phyloP scores from a whole-genome alignment of 495 filamentous ascomycete genomes.

The Astrocystis sublimbata region DNA sequence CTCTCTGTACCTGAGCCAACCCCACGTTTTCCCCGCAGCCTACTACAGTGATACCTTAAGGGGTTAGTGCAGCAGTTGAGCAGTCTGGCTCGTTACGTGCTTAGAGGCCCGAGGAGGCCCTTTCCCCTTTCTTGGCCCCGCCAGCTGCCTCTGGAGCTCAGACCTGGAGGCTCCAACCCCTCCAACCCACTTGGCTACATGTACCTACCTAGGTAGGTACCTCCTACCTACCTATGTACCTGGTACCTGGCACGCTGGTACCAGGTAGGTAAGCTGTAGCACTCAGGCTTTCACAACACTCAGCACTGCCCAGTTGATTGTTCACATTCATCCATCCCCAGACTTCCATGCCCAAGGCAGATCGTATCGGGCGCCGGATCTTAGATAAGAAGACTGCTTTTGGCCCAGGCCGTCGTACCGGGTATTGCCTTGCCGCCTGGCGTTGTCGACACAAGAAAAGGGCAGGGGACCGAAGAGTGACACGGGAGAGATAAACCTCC shows the following conservation, averaged over 20 bases:
- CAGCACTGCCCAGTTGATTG: not conserved
- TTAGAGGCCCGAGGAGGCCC: not conserved
- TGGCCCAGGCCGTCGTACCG: not conserved
- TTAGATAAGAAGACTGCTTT: not conserved
- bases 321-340: not conserved
- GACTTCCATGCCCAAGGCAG: not conserved
- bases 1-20: not conserved
- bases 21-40: slow-evolving; percentile 1
- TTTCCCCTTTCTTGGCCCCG: not conserved
- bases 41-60: no score
- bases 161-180: no score
- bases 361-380: not conserved
- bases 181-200: no score
- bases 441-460: not conserved
- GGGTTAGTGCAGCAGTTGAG: no score
- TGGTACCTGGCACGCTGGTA: no score
- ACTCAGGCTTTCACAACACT: not conserved
- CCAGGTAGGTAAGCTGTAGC: no score
- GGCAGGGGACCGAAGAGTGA: no score
- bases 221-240: no score
- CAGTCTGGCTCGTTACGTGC: no score
- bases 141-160: no score
- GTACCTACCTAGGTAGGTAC: no score
- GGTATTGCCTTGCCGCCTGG: not conserved
- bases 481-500: not conserved